A percentile compares a stretch with the other conserved stretches of the same genome.
Conservation (phyloP, 2,329 filamentous ascomycete species). For the Orbilia quercus region DNA sequence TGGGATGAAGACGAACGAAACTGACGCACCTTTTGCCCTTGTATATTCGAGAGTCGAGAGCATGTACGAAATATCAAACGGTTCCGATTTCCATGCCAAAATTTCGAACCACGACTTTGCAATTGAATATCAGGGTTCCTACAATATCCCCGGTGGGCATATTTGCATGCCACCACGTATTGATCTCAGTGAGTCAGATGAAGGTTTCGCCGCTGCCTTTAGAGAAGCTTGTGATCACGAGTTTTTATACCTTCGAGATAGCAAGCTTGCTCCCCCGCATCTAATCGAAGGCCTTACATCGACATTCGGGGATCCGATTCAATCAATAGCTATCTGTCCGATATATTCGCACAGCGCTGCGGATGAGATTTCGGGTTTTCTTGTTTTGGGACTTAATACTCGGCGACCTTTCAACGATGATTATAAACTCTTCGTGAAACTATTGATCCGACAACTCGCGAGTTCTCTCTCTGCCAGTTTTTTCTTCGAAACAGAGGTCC, state of each 20-base stretch:
- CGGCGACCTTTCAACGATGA: conserved; percentile 82
- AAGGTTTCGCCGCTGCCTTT: conserved; percentile 41
- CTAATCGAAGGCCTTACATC: conserved; percentile 35
- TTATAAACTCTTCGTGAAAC: conserved; percentile 78
- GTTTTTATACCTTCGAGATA: conserved; percentile 25
- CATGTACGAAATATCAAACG: conserved; percentile 70
- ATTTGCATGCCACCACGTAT: conserved; percentile 32
- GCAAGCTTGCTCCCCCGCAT: conserved; percentile 18
- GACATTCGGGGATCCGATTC: conserved; percentile 27
- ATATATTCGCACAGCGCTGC: conserved; percentile 37
- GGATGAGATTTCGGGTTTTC: conserved; percentile 71
- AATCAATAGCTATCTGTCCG: conserved; percentile 30
- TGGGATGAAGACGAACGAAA: conserved; percentile 39
- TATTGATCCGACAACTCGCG: conserved; percentile 67
- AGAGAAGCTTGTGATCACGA: conserved; percentile 37
- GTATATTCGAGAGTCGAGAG: conserved; percentile 67
- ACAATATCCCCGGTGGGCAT: conserved; percentile 33
- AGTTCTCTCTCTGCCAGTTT: conserved; percentile 85
- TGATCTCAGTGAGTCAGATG: conserved; percentile 34
- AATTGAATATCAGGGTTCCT: conserved; percentile 38
- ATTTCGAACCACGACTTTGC: conserved; percentile 26
- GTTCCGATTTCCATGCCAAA: conserved; percentile 12
- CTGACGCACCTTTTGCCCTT: conserved; percentile 33
- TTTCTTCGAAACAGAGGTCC: conserved; percentile 82
- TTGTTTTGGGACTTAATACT: conserved; percentile 82